These are phyloP conservation scores for Metschnikowia lachancei DNA, from an alignment of 805 yeast species.

Conservation along the genomic window DNA sequence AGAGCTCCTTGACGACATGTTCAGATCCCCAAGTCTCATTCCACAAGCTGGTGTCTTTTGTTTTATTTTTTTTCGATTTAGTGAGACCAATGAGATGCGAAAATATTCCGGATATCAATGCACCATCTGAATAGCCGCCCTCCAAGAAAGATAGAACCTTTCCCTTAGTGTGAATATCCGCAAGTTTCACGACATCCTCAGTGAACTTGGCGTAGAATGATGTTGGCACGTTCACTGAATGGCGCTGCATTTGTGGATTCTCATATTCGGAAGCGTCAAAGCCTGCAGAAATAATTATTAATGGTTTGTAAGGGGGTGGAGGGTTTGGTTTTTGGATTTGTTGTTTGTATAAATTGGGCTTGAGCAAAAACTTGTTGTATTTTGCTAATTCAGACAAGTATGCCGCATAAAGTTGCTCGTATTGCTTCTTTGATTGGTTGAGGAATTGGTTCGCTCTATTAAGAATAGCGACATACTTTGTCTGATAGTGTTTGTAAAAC, in stretches of 20 bases:
- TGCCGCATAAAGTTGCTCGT: slow-evolving; percentile 35
- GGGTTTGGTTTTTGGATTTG: slow-evolving; percentile 31
- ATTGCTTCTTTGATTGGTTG: slow-evolving; percentile 44
- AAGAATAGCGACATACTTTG: slow-evolving; percentile 59
- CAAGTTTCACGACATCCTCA: slow-evolving; percentile 65
- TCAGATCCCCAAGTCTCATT: slow-evolving; percentile 62
- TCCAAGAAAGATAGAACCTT: slow-evolving; percentile 68
- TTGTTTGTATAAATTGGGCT: slow-evolving; percentile 31
- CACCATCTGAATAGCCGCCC: slow-evolving; percentile 86
- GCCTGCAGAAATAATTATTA: slow-evolving; percentile 80
- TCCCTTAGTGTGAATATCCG: slow-evolving; percentile 60
- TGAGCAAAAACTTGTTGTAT: slow-evolving; percentile 32
- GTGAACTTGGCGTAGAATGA: slow-evolving; percentile 72
- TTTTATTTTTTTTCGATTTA: slow-evolving; percentile 29
- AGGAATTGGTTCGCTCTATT: slow-evolving; percentile 67
- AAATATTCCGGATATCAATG: slow-evolving; percentile 73
- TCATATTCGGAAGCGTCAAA: slow-evolving; percentile 86
- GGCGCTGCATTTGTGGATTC: slow-evolving; percentile 81
- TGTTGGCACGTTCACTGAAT: slow-evolving; percentile 77
- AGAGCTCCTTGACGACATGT: slow-evolving; percentile 60
- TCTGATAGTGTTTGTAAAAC: slow-evolving; percentile 58
- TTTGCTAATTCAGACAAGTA: slow-evolving; percentile 27
- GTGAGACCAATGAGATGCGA: slow-evolving; percentile 75
- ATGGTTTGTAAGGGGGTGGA: slow-evolving; percentile 41
- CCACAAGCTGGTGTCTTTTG: slow-evolving; percentile 45